A percentile compares a stretch with the other conserved stretches of the same genome.
These are phyloP conservation scores for Elongisporangium senticosum DNA, from an alignment of 352 stramenopile species.

Conservation along the genomic window DNA sequence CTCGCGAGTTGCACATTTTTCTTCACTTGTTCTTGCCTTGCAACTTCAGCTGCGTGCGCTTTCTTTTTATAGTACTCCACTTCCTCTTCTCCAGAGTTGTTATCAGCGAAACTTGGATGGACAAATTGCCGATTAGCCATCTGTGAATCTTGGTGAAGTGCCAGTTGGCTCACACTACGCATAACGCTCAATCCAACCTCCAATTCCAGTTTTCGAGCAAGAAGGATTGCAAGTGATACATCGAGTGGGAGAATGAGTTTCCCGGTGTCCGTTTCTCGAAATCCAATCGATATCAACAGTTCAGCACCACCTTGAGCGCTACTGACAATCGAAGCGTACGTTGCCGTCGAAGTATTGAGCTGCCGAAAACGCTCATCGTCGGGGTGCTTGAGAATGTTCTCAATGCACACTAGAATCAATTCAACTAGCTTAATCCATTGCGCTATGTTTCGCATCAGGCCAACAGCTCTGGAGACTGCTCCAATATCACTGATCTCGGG, in stretches of 20 bases:
- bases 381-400: constrained; percentile 46
- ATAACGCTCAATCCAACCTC: constrained; percentile 20
- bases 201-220: constrained; percentile 41
- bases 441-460: constrained; percentile 2
- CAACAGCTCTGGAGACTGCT: constrained; percentile 38
- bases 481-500: constrained; percentile 43
- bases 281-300: constrained; percentile 42
- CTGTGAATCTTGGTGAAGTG: neutral
- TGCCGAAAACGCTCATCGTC: constrained; percentile 40
- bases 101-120: neutral
- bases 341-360: constrained; percentile 41
- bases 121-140: neutral
- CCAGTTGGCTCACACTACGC: neutral
- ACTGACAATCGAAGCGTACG: constrained; percentile 34
- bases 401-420: constrained; percentile 36
- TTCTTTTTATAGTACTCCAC: constrained; percentile 28
- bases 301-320: constrained; percentile 28
- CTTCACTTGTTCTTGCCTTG: constrained; percentile 17
- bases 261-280: constrained; percentile 39
- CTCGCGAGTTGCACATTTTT: constrained; percentile 17
- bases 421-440: constrained; percentile 37
- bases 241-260: constrained; percentile 32
- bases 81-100: neutral
- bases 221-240: constrained; percentile 12
- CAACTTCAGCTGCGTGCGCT: constrained; percentile 16